These are phyloP conservation scores for Ascochyta lentis DNA, from an alignment of 2,329 filamentous ascomycete species.

Conservation along the genomic window DNA sequence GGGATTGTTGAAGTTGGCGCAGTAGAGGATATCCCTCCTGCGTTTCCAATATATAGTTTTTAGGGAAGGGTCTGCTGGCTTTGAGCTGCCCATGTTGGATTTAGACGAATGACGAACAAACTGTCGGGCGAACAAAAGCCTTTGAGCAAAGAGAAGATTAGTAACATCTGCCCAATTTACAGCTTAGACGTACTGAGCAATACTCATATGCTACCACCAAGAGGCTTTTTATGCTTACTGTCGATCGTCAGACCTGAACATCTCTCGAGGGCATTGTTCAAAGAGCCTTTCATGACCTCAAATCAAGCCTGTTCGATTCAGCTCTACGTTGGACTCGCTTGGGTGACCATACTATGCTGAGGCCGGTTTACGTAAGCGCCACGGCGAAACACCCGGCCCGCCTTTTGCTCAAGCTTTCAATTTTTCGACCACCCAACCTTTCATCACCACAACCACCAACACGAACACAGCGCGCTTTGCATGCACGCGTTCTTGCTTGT, in stretches of 20 bases:
- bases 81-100: neutral
- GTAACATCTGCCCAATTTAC: neutral
- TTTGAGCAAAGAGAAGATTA: neutral
- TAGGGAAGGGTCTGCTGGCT: neutral
- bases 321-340: neutral
- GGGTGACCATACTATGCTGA: conserved; percentile 11
- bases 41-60: neutral
- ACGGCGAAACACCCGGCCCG: conserved; percentile 9
- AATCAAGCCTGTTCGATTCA: no score
- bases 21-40: conserved; percentile 5
- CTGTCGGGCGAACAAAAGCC: neutral
- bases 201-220: neutral
- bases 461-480: conserved; percentile 19
- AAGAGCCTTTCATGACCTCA: no score
- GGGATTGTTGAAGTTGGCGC: conserved; percentile 60
- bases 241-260: no score
- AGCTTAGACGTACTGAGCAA: neutral
- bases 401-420: conserved; percentile 21
- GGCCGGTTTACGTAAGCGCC: conserved; percentile 2
- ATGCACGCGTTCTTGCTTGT: conserved; percentile 19
- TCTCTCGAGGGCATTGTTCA: no score
- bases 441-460: conserved; percentile 20
- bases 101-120: neutral
- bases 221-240: no score
- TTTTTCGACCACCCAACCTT: conserved; percentile 29